Evolutionary conservation across 148 eudicot genomes (phyloP).

Genomic region (Chenopodium formosanum): DNA sequence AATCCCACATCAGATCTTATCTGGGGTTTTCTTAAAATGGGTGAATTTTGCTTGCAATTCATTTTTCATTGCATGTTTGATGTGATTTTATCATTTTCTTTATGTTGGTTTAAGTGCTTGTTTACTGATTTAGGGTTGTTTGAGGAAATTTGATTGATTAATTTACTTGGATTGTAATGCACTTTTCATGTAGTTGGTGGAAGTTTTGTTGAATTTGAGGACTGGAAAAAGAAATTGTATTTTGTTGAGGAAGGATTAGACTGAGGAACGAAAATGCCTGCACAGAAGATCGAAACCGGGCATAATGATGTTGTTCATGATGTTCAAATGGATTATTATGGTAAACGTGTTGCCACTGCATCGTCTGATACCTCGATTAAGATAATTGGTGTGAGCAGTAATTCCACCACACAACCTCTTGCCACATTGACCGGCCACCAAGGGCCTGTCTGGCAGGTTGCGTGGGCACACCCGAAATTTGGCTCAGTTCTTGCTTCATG

Average conservation of each 20-base stretch:
- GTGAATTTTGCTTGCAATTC: not conserved
- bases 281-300: constrained; percentile 82
- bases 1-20: constrained; percentile 25
- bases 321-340: constrained; percentile 91
- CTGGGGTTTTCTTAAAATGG: not conserved
- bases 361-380: constrained; percentile 73
- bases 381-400: constrained; percentile 58
- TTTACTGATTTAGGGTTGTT: not conserved
- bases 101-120: not conserved
- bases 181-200: not conserved
- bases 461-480: constrained; percentile 94
- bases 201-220: constrained; percentile 1
- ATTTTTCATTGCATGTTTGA: not conserved
- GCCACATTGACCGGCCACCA: constrained; percentile 79
- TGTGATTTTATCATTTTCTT: not conserved
- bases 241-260: constrained; percentile 3
- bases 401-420: constrained; percentile 55
- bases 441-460: constrained; percentile 94
- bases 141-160: not conserved
- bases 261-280: constrained; percentile 46
- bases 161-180: constrained; percentile 3
- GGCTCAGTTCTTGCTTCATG: constrained; percentile 84
- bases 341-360: constrained; percentile 82
- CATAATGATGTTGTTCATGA: constrained; percentile 79
- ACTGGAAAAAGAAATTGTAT: not conserved